Conservation (phyloP, 495 filamentous ascomycete species). For the Sphaerosporella brunnea region DNA sequence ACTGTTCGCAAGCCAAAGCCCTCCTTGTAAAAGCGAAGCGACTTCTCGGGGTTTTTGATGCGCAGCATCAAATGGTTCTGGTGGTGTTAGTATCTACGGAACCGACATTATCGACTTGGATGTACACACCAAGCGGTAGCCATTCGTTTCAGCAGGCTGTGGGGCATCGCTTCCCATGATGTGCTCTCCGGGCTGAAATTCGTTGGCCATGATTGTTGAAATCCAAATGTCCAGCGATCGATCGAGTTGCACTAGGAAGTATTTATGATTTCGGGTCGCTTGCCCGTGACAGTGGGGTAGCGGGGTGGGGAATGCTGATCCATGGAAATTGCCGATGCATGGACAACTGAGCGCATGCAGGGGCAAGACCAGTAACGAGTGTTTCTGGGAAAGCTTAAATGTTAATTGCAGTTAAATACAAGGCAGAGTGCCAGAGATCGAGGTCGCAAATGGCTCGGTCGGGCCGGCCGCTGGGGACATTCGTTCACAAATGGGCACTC, state of each 20-base stretch:
- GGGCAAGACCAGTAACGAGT: no score
- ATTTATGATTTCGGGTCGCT: no score
- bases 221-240: no score
- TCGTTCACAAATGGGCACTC: neutral
- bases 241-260: no score
- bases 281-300: no score
- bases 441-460: no score
- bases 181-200: neutral
- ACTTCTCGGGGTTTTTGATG: neutral
- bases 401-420: neutral
- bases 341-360: no score
- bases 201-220: neutral
- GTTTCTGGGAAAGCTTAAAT: no score
- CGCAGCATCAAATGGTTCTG: conserved; percentile 1
- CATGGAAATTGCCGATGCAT: no score
- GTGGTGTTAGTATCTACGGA: neutral
- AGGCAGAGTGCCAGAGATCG: no score
- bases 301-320: no score
- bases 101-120: neutral
- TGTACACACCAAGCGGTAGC: neutral
- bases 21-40: conserved; percentile 1
- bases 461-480: neutral
- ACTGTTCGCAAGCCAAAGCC: neutral
- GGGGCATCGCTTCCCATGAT: neutral
- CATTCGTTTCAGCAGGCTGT: neutral